These are phyloP conservation scores for Colletotrichum tofieldiae DNA, from an alignment of 2,329 filamentous ascomycete genomes.

Conservation along the genomic window DNA sequence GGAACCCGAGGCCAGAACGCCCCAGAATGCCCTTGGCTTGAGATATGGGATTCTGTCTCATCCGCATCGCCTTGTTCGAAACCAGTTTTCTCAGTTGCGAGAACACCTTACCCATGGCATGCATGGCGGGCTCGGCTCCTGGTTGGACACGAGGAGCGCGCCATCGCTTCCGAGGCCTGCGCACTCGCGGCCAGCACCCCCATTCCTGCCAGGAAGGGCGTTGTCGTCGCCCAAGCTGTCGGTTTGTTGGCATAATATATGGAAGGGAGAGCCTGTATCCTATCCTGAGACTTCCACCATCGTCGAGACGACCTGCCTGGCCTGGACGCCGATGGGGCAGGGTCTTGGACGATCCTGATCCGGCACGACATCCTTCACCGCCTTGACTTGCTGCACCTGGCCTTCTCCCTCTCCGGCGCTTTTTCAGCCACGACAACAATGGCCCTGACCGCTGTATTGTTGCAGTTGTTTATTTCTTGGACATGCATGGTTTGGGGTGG, in stretches of 20 bases:
- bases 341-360: slow-evolving; percentile 2
- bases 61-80: slow-evolving; percentile 18
- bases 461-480: slow-evolving; percentile 3
- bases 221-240: slow-evolving; percentile 7
- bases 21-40: slow-evolving; percentile 31
- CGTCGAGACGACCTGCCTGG: neutral
- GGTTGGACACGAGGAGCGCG: slow-evolving; percentile 19
- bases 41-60: slow-evolving; percentile 43
- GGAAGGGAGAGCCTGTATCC: slow-evolving; percentile 10
- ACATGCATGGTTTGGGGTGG: neutral
- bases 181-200: slow-evolving; percentile 6
- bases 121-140: slow-evolving; percentile 3
- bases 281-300: neutral
- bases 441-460: neutral
- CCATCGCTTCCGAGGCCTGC: slow-evolving; percentile 15
- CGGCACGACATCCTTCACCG: slow-evolving; percentile 16
- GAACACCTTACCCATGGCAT: slow-evolving; percentile 42
- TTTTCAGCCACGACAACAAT: neutral
- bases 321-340: neutral
- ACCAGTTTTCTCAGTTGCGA: slow-evolving; percentile 19
- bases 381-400: slow-evolving; percentile 1
- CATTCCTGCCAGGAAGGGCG: neutral
- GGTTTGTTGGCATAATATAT: slow-evolving; percentile 8
- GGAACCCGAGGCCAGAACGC: slow-evolving; percentile 35
- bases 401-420: neutral